phyloP scores from a whole-genome alignment of 768 basidiomycete genomes.

The Mycena chlorophos region DNA sequence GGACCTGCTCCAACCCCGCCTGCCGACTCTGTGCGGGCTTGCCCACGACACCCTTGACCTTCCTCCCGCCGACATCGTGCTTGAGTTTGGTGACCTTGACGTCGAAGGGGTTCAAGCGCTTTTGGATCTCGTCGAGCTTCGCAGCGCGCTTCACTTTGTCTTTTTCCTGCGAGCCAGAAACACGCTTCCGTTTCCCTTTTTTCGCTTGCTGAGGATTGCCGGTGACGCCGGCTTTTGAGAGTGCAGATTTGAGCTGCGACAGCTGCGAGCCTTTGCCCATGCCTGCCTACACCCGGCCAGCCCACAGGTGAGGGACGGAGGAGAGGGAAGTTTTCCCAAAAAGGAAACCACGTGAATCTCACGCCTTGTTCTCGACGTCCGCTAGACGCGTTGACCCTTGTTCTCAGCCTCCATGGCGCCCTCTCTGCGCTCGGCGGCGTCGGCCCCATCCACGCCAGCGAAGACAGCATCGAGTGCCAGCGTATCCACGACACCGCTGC shows the following conservation, averaged over 20 bases:
- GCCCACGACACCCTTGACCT: slow-evolving; percentile 78
- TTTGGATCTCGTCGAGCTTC: slow-evolving; percentile 80
- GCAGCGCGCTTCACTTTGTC: slow-evolving; percentile 82
- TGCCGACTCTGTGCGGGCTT: slow-evolving; percentile 87
- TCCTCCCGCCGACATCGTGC: slow-evolving; percentile 89
- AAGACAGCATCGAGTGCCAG: not conserved
- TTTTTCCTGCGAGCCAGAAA: slow-evolving; percentile 54
- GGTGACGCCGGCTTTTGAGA: slow-evolving; percentile 77
- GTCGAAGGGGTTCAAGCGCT: slow-evolving; percentile 91
- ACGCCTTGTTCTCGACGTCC: not conserved
- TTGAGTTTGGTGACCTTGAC: slow-evolving; percentile 88
- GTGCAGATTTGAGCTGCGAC: slow-evolving; percentile 83
- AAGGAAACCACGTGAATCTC: not conserved
- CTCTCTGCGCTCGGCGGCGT: not conserved
- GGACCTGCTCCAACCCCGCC: slow-evolving; percentile 85
- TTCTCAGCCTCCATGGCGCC: not conserved
- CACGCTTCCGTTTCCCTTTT: slow-evolving; percentile 77
- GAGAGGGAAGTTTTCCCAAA: too few species aligned
- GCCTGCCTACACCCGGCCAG: too few species aligned
- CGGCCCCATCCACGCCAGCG: not conserved
- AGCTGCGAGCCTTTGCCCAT: slow-evolving; percentile 91
- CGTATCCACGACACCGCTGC: slow-evolving; percentile 8
- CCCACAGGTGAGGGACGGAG: too few species aligned
- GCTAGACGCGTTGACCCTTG: not conserved
- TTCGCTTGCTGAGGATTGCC: slow-evolving; percentile 56